Base-by-base conservation (phyloP, 306 rosid species). In the Quercus aquifolioides region DNA sequence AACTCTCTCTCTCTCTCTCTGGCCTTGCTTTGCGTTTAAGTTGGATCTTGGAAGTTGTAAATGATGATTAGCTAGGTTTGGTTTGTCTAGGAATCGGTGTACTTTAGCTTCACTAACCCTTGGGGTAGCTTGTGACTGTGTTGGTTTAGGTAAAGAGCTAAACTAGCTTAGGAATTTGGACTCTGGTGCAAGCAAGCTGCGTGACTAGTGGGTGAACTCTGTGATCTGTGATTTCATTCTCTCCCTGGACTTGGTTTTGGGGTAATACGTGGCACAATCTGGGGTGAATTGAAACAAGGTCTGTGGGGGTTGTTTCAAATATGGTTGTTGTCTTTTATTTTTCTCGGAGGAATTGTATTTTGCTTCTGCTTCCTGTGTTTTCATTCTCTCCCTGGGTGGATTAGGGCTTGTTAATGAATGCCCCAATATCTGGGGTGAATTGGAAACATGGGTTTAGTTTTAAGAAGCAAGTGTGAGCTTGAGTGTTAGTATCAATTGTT, bases 311-410 rank as follows among this genome's bases (percentile, higher is more conserved):
- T 11, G 6, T 23, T 26, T 62, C 35, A 19, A 9, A 5, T 26
- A 41, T 41, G 11, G 17, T 26, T 26, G 8, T 18, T 2, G 33
- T 67, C 33, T 13, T 2, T 11, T 0, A 7, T 21, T 3, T 31
- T 35, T 54, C 14, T 49, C 5, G 0, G 74, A 38, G 43, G 35
- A 15, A 2, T 12, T 41, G 15, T 20, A 4, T 49, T 49, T 49
- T 49, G 25, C n/a, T 25, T 7, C 31, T 15, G 78, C 15, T 2
- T 71, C 78, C 73, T 33, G n/a, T 85, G 88, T 87, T 89, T 89
- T 55, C 89, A 75, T 75, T 84, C 57, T 83, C 91, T 67, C 89
- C 93, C 91, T 69, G 56, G 88, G 69, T 33, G 30, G 68, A 55
- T 52, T 9, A 6, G 19, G 28, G 33, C 38, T 19, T 18, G 56